These are phyloP conservation scores for Metschnikowia borealis DNA, from an alignment of 805 yeast species.

Conservation along the genomic window DNA sequence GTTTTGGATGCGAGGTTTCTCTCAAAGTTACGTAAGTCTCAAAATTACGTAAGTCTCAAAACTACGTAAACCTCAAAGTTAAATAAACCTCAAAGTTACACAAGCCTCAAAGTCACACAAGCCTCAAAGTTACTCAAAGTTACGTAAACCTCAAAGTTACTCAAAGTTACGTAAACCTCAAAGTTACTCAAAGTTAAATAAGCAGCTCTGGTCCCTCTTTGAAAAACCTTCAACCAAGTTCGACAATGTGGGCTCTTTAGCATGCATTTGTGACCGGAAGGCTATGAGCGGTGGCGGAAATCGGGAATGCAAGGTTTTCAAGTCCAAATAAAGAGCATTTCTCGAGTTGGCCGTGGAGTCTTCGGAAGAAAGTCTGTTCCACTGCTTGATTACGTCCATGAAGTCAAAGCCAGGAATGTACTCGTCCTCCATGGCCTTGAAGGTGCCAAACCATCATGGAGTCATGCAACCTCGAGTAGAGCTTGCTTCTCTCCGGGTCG, in stretches of 20 bases:
- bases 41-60: too few species aligned
- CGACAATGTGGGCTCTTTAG: slow-evolving; percentile 9
- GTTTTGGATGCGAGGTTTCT: too few species aligned
- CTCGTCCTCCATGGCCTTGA: slow-evolving; percentile 64
- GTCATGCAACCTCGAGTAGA: slow-evolving; percentile 33
- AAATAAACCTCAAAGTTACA: too few species aligned
- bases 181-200: too few species aligned
- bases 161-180: too few species aligned
- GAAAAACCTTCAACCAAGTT: too few species aligned
- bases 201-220: too few species aligned
- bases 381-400: slow-evolving; percentile 41
- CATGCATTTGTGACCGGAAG: slow-evolving; percentile 12
- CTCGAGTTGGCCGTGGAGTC: slow-evolving; percentile 23
- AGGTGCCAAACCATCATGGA: slow-evolving; percentile 13
- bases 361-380: slow-evolving; percentile 45
- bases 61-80: too few species aligned
- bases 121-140: too few species aligned
- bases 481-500: slow-evolving; percentile 11
- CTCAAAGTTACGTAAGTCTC: too few species aligned
- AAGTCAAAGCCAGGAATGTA: slow-evolving; percentile 71
- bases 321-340: slow-evolving; percentile 38
- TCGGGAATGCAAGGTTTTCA: slow-evolving; percentile 39
- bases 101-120: too few species aligned
- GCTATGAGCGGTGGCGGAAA: slow-evolving; percentile 42
- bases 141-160: too few species aligned